Evolutionary conservation across 371 early-diverging fungal species (phyloP), one percentile per base, ranked within the genome.

Genomic region (Mycotypha africana): DNA sequence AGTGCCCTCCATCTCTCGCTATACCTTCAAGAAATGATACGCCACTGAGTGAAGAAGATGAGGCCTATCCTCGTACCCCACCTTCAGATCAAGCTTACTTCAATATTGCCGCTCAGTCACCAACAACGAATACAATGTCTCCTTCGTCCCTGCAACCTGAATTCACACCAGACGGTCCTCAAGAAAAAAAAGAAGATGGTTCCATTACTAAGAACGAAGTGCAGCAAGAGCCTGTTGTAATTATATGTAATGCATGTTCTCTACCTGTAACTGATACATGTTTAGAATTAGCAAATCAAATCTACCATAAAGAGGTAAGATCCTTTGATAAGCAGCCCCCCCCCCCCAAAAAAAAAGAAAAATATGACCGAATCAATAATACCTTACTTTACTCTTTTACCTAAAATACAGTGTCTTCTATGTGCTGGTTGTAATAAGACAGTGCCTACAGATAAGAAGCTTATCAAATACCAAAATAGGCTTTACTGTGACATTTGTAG

Each of bases 401-500:
- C 30, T 8, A 8, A 28, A 28, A 28, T 12, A 31, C 38, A 60
- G 60, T 85, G 85, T 55, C 84, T 85, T 42, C 57, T 67, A 30
- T 60, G 60, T 45, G 48, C 55, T n/a, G 51, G 52, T 0, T 60
- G 60, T 31, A 45, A 60, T 30, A 44, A 44, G 17, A 76, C 74
- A 1, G 74, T 85, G 17, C 70, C 71, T 1, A 72, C 80, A 2
- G 66, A 76, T 3, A 71, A 69, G 40, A 73, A 73, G 15, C 76
- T 85, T 45, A 74, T 65, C 25, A 82, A 80, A 37, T 65, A 65
- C 9, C 59, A 73, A n/a, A 67, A 70, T 1, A 60, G 57, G 0
- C 74, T 79, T 0, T 82, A 80, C 41, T 85, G 85, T 43, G 83
- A 81, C 19, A 35, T 56, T 20, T 85, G 85, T 55, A 62, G 35